phyloP scores from a whole-genome alignment of 371 early-diverging fungal genomes.

The Nematocida ausubeli region DNA sequence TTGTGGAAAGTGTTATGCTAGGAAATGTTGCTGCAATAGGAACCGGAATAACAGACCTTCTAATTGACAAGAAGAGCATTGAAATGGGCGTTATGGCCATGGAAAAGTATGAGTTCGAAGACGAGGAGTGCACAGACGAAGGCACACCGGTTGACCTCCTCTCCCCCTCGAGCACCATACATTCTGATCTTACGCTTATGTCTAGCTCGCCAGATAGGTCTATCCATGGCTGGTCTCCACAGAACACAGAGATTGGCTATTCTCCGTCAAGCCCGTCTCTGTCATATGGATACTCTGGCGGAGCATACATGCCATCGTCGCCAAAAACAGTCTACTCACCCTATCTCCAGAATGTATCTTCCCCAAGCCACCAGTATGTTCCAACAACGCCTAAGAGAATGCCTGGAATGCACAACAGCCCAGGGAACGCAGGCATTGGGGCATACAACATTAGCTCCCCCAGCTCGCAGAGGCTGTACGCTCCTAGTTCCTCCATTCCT shows the following conservation, averaged over 20 bases:
- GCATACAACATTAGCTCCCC: slow-evolving; percentile 4
- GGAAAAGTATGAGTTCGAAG: slow-evolving; percentile 59
- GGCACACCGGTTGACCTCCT: slow-evolving; percentile 24
- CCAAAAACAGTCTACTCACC: neutral
- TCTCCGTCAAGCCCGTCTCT: neutral
- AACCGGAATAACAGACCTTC: slow-evolving; percentile 84
- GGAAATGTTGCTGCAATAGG: slow-evolving; percentile 96
- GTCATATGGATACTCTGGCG: too few relatives aligned
- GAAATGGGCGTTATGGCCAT: slow-evolving; percentile 51
- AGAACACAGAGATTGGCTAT: slow-evolving; percentile 6
- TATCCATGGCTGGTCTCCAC: slow-evolving; percentile 1
- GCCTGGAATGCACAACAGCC: neutral
- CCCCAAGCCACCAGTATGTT: slow-evolving; percentile 9
- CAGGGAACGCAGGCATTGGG: neutral
- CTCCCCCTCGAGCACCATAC: neutral
- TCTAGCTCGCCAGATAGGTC: neutral
- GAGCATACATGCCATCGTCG: neutral
- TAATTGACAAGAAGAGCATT: slow-evolving; percentile 66
- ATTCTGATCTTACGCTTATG: neutral
- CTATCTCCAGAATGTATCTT: neutral
- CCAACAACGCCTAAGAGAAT: neutral
- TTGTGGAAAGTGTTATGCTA: slow-evolving; percentile 93
- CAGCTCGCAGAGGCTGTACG: slow-evolving; percentile 24
- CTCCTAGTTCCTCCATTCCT: neutral
- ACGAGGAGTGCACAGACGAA: slow-evolving; percentile 35